phyloP scores from a whole-genome alignment of 2,329 filamentous ascomycete genomes.

The Scedosporium aurantiacum region DNA sequence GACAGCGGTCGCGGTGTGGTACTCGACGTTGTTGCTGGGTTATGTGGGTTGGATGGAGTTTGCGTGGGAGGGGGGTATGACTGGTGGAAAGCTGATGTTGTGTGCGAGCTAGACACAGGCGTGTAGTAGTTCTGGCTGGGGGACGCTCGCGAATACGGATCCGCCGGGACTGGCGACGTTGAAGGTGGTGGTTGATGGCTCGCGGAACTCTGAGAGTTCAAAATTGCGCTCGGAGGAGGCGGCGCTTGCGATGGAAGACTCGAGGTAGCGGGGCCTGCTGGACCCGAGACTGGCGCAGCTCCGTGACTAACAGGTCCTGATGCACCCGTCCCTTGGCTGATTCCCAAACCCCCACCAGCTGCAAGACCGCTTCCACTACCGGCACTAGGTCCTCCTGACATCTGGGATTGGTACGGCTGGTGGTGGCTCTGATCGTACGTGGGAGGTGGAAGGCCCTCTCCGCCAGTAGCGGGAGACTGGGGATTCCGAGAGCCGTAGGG shows the following conservation, averaged over 20 bases:
- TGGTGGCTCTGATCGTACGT: conserved; percentile 1
- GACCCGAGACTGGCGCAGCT: conserved; percentile 8
- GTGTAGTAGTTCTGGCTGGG: conserved; percentile 9
- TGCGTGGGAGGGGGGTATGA: conserved; percentile 5
- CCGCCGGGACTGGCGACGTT: conserved; percentile 5
- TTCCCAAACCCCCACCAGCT: conserved; percentile 9
- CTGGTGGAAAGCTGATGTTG: background rate
- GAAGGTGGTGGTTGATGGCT: conserved; percentile 1
- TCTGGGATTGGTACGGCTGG: conserved; percentile 31
- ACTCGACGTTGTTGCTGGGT: conserved; percentile 16
- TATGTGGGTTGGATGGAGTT: background rate
- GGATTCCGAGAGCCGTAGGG: conserved; percentile 21
- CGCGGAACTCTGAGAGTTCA: conserved; percentile 32
- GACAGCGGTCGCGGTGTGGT: conserved; percentile 21
- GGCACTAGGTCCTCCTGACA: conserved; percentile 23
- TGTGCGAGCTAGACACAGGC: conserved; percentile 1
- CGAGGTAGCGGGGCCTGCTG: background rate
- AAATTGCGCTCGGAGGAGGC: conserved; percentile 26
- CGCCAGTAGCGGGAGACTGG: conserved; percentile 14
- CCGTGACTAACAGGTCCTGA: conserved; percentile 14
- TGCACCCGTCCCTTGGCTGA: conserved; percentile 12
- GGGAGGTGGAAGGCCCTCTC: background rate
- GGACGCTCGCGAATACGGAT: conserved; percentile 9
- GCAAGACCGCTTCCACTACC: conserved; percentile 16
- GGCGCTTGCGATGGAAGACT: conserved; percentile 11